phyloP scores from a whole-genome alignment of 192 early-diverging fungal genomes.

The Rhizophagus sp. region DNA sequence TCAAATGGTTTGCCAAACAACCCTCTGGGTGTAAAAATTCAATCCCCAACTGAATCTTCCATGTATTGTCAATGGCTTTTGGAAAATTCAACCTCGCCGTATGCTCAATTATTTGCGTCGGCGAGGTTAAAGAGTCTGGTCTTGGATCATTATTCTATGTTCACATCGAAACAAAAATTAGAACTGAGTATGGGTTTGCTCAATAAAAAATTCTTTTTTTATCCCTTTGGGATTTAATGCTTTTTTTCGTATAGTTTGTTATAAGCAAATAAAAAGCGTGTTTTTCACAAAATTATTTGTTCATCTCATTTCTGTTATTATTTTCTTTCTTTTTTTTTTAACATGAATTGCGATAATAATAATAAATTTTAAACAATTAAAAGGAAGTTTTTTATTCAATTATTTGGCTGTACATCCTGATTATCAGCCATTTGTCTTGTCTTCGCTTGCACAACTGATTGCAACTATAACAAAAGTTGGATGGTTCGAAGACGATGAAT shows the following conservation, averaged over 20 bases:
- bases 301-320: slow-evolving; percentile 17
- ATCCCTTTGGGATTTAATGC: not conserved
- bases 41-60: slow-evolving; percentile 50
- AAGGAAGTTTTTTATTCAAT: slow-evolving; percentile 64
- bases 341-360: slow-evolving; percentile 13
- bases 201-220: not conserved
- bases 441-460: slow-evolving; percentile 61
- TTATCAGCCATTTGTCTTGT: slow-evolving; percentile 57
- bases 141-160: slow-evolving; percentile 56
- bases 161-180: slow-evolving; percentile 50
- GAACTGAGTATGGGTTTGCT: slow-evolving; percentile 51
- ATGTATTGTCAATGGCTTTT: slow-evolving; percentile 58
- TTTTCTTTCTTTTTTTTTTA: not conserved
- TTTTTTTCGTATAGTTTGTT: slow-evolving; percentile 35
- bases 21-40: slow-evolving; percentile 13
- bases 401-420: slow-evolving; percentile 60
- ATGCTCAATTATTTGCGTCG: slow-evolving; percentile 67
- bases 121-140: slow-evolving; percentile 60
- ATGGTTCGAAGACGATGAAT: slow-evolving; percentile 75
- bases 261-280: slow-evolving; percentile 35
- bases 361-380: slow-evolving; percentile 5
- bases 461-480: slow-evolving; percentile 66
- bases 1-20: slow-evolving; percentile 27
- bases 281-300: slow-evolving; percentile 29
- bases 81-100: slow-evolving; percentile 63